Percentiles rank a stretch among this genome's conserved stretches.
phyloP scores from a whole-genome alignment of 352 stramenopile species.

The Nothophytophthora sp. region DNA sequence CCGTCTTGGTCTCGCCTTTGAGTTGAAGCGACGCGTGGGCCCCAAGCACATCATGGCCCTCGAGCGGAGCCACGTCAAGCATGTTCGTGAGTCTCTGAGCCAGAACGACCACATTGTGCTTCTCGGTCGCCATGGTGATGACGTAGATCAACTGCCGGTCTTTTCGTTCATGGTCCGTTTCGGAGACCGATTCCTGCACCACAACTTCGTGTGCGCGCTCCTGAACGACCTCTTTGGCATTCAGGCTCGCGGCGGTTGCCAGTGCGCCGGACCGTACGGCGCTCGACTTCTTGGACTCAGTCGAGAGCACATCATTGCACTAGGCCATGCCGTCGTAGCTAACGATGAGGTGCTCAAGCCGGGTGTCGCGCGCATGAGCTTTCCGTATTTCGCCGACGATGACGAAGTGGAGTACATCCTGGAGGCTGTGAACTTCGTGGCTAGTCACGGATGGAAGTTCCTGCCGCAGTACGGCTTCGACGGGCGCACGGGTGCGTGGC shows the following conservation, averaged over 20 bases:
- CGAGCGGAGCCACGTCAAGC: conserved; percentile 43
- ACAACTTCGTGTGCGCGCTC: conserved; percentile 98
- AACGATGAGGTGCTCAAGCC: conserved; percentile 94
- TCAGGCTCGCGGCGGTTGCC: conserved; percentile 65
- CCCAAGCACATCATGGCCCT: conserved; percentile 50
- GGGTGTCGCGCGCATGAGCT: conserved; percentile 94
- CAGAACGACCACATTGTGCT: conserved; percentile 81
- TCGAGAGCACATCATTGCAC: conserved; percentile 53
- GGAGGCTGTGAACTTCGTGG: conserved; percentile 92
- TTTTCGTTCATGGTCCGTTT: conserved; percentile 95
- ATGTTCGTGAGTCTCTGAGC: conserved; percentile 42
- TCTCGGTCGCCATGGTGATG: conserved; percentile 62
- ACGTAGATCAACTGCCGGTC: conserved; percentile 80
- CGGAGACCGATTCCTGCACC: conserved; percentile 93
- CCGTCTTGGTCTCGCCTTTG: conserved; percentile 91
- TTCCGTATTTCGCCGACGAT: conserved; percentile 86
- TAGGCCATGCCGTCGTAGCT: conserved; percentile 89
- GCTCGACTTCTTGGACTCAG: conserved; percentile 92
- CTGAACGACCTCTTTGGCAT: conserved; percentile 99
- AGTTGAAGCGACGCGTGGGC: conserved; percentile 85
- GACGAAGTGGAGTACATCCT: conserved; percentile 94
- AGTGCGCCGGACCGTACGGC: conserved; percentile 93
- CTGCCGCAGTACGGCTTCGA: conserved; percentile 95
- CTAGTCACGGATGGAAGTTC: conserved; percentile 91
- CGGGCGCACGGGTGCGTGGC: conserved; percentile 93